Evolutionary conservation across 2,329 filamentous ascomycete genomes (phyloP), one percentile per base, ranked within the genome.

Genomic region (Aureobasidium sp.): DNA sequence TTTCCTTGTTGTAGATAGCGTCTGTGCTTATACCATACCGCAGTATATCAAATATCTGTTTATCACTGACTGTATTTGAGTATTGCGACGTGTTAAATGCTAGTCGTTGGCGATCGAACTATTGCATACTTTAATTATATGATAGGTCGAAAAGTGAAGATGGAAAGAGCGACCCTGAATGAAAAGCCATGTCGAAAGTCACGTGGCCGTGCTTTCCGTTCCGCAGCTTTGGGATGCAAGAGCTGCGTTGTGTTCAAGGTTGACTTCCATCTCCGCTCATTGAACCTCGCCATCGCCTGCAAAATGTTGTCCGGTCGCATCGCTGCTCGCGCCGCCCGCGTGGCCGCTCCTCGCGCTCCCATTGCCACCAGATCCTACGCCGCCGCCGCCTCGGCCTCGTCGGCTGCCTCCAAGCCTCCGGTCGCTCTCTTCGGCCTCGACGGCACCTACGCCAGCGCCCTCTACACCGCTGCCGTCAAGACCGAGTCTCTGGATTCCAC

Each of bases 401-500:
- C 85, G 70, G 76, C 82, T 72, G 79, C 85, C 75, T 85, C 85
- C 76, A 92, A 90, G 83, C 86, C 93, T 71, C 94, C 94, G 69
- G 82, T 97, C 75, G 85, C 92, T 71, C 85, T 99, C 74, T 99
- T 91, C 79, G 94, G 94, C 71, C 81, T 99, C 74, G 94, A 97
- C 79, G 94, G 94, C 78, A 97, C 93, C 76, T 99, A 99, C 81
- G 94, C 94, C 76, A 91, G 88, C 81, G 94, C 94, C 81, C 84
- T 99, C 87, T 99, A 96, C 86, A 97, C 92, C 68, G 94, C 94
- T 67, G 91, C 93, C 70, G 86, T 87, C 75, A 99, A 97, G 85
- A 85, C 87, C 69, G 88, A 87, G 65, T 80, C 85, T 69, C 88
- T 99, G 77, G 94, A 99, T 72, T 82, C 85, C 73, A 91, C 90